These are phyloP conservation scores for Macrocybe sp. DNA, from an alignment of 1,284 basidiomycete species.

Conservation along the genomic window DNA sequence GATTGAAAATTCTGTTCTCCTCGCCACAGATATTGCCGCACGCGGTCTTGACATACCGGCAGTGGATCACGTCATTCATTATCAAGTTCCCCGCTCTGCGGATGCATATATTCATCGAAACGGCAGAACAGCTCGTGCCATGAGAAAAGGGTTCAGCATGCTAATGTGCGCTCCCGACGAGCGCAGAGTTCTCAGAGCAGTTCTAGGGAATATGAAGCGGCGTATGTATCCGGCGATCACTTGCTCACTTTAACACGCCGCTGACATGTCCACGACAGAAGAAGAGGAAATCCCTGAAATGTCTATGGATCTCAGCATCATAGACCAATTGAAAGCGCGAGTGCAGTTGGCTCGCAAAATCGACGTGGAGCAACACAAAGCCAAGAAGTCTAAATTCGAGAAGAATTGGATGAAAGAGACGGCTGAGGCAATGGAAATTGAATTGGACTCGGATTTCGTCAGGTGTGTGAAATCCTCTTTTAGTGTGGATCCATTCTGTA, in stretches of 20 bases:
- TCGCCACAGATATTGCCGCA: slow-evolving; percentile 97
- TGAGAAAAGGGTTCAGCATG: slow-evolving; percentile 84
- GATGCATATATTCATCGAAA: slow-evolving; percentile 93
- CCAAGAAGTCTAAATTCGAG: slow-evolving; percentile 87
- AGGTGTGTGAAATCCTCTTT: slow-evolving; percentile 31
- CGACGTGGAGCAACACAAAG: slow-evolving; percentile 76
- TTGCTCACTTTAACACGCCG: slow-evolving; percentile 2
- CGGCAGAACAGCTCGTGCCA: slow-evolving; percentile 92
- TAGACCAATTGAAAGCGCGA: slow-evolving; percentile 82
- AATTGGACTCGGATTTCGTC: slow-evolving; percentile 76
- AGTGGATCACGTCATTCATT: slow-evolving; percentile 95
- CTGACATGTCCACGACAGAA: slow-evolving; percentile 30
- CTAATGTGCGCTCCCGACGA: slow-evolving; percentile 91
- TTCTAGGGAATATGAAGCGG: slow-evolving; percentile 72
- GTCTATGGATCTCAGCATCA: slow-evolving; percentile 74
- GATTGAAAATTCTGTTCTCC: slow-evolving; percentile 71
- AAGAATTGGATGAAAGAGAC: slow-evolving; percentile 88
- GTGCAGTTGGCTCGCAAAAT: slow-evolving; percentile 86
- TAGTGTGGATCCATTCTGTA: slow-evolving; percentile 5
- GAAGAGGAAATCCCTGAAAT: slow-evolving; percentile 75
- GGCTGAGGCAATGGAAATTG: slow-evolving; percentile 92
- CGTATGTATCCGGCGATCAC: slow-evolving; percentile 39
- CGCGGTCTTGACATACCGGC: slow-evolving; percentile 92
- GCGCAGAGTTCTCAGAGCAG: slow-evolving; percentile 63
- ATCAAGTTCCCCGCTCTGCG: slow-evolving; percentile 80